Base-by-base conservation (phyloP, 257 asterid species). In the Penstemon davidsonii region DNA sequence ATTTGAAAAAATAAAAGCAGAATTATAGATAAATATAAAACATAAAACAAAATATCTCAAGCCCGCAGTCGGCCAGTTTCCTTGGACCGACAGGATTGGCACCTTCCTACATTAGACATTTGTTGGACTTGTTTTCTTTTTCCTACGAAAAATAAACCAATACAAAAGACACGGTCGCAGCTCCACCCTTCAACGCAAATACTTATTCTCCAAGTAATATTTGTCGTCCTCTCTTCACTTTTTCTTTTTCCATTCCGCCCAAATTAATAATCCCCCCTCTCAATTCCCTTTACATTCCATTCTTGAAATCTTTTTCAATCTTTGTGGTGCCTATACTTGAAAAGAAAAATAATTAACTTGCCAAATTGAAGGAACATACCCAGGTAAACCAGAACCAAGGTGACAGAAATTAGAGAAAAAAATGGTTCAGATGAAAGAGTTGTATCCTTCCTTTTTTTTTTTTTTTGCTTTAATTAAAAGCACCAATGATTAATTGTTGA, bases 401-500 rank as follows among this genome's bases (percentile, higher is more conserved):
- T 6, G 12, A 8, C 52, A 10, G 12, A 10, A 33, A 25, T 6
- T 2, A 12, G 3, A 15, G 3, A 12, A 6, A 36, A 70, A 75
- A 61, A 91, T 91, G 97, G 97, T 88, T 79, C 95, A 79, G 82
- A 84, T 80, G 80, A 85, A 81, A 71, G 96, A 92, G 80, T 92
- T 89, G 96, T 92, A 89, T 92, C 98, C 96, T 87, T 68, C 43
- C 3, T 71, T 49, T 47, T 5, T 8, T 36, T 4, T 25, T 2
- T 25, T 25, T 25, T 25, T 25, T 25, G 13, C 50, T 50, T 69
- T 55, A 10, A 1, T 25, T 9, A 0, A 41, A 44, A 6, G 8
- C 15, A 3, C 45, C 5, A 12, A n/a, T 11, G 8, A 15, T 47
- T 43, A 13, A 3, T 44, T 43, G 33, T 52, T 12, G 11, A 42